Base-by-base conservation (phyloP, 2,329 filamentous ascomycete genomes). In the Cladophialophora immunda region DNA sequence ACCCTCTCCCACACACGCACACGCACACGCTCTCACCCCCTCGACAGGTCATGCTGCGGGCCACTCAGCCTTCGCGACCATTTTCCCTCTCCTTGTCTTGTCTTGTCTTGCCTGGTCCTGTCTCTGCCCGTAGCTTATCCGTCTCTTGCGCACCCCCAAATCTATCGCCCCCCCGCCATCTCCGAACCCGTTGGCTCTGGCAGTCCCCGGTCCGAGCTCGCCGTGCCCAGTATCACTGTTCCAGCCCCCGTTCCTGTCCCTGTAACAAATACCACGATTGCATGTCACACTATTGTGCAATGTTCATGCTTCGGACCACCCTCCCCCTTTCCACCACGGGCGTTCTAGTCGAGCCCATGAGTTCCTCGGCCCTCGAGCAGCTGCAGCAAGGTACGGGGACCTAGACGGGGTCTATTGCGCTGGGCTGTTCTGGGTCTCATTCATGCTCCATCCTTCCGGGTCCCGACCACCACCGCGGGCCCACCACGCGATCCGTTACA, bases 131-230 rank as follows among this genome's bases (percentile, higher is more conserved):
- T 50, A 50, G 45, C 45, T 22, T 32, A 55, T 34, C 52, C 52
- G 52, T 55, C 25, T 4, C 8, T 30, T 34, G 52, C 52, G 27
- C 27, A 34, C 25, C 19, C 38, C 25, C 52, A 55, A 34, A 22
- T 30, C 52, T 11, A 54, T 61, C 47, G 58, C 58, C 58, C 47
- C 58, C 58, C 27, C 58, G 58, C 58, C 58, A 61, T 61, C 58
- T 61, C 58, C 58, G 58, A 61, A 53, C 30, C 50, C 19, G 7
- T 50, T 50, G 6, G n/a, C 45, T 11, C 22, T 61, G 52, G 30
- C 25, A 32, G 52, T 30, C 30, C 27, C 27, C 52, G 52, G 52
- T 55, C 52, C 52, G 52, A 34, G 25, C 25, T 30, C 25, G 50
- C 52, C 30, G 52, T 58, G 13, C 6, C 45, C 19, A 50, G 45